These are phyloP conservation scores for Collybia mongolica DNA, from an alignment of 768 basidiomycete genomes.

Conservation along the genomic window DNA sequence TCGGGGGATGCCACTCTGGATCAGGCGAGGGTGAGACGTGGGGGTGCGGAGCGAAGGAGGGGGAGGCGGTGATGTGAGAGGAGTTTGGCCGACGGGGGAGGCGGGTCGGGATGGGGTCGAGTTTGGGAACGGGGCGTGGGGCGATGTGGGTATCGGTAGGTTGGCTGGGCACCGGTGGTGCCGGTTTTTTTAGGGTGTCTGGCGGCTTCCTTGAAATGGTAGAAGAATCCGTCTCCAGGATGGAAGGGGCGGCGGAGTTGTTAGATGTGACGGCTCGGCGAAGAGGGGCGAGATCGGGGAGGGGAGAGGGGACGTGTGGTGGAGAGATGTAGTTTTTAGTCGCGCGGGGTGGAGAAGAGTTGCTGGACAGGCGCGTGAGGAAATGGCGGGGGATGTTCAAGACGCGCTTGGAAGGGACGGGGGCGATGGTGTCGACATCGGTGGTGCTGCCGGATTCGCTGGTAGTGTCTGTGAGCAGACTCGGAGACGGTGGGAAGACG, in stretches of 20 bases:
- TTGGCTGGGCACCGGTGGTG: constrained; percentile 7
- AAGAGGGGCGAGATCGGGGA: too few relatives aligned
- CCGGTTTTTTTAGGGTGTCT: not conserved
- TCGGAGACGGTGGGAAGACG: constrained; percentile 3
- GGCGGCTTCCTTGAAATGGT: not conserved
- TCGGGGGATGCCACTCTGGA: constrained; percentile 51
- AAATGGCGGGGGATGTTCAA: too few relatives aligned
- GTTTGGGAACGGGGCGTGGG: not conserved
- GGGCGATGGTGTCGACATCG: constrained; percentile 8
- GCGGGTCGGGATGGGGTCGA: not conserved
- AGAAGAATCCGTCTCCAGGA: too few relatives aligned
- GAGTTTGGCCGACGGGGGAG: not conserved
- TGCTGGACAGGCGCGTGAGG: too few relatives aligned
- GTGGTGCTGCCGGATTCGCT: constrained; percentile 16
- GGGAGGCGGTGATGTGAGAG: not conserved
- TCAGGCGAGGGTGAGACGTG: constrained; percentile 13
- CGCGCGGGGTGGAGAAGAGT: too few relatives aligned
- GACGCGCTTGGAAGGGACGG: not conserved
- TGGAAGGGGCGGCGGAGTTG: too few relatives aligned
- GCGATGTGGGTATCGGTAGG: not conserved
- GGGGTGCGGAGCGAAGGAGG: constrained; percentile 1
- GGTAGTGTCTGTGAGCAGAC: constrained; percentile 4
- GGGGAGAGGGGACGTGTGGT: too few relatives aligned
- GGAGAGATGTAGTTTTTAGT: too few relatives aligned
- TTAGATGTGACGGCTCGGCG: not conserved